Base-by-base conservation (phyloP, 192 early-diverging fungal genomes). In the Backusella circina region DNA sequence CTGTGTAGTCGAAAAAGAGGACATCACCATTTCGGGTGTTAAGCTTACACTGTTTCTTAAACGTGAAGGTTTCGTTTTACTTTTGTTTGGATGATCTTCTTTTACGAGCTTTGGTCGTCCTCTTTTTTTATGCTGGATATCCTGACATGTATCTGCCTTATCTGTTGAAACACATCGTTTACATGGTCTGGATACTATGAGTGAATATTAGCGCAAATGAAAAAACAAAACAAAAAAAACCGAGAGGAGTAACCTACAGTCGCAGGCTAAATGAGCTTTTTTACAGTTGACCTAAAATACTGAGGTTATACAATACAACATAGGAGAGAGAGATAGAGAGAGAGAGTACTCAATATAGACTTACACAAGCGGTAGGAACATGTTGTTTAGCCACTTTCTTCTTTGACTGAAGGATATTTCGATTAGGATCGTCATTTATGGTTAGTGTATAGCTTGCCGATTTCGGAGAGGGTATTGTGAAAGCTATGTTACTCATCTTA, bases 51-150 rank as follows among this genome's bases (percentile, higher is more conserved):
- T 12, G 26, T 33, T 67, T n/a, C 77, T 64, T 79, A 79, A 73
- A 85, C 12, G 21, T 61, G 54, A 61, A 26, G 54, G 54, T n/a
- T 61, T 61, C 8, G 21, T 90, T 77, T 92, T 88, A 67, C 90
- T 86, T 69, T 89, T 78, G 72, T 90, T 91, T 65, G 94, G 94
- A 1, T 93, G 86, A n/a, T 93, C 94, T 71, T 93, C 84, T 67
- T 91, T 92, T 78, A 15, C 2, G 2, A 38, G 12, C 21, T 68
- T 68, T 54, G 95, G 95, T 9, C 95, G 85, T 26, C 95, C 95
- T 72, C 95, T 86, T 69, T 92, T 93, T 80, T 96, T 96, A 83
- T 95, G 93, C 83, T 92, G 89, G 37, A 94, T 91, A 80, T 96
- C 95, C n/a, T 89, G 83, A 76, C 95, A 96, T 12, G 90, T 89